Base-by-base conservation (phyloP, 495 filamentous ascomycete species). In the Durotheca rogersii region DNA sequence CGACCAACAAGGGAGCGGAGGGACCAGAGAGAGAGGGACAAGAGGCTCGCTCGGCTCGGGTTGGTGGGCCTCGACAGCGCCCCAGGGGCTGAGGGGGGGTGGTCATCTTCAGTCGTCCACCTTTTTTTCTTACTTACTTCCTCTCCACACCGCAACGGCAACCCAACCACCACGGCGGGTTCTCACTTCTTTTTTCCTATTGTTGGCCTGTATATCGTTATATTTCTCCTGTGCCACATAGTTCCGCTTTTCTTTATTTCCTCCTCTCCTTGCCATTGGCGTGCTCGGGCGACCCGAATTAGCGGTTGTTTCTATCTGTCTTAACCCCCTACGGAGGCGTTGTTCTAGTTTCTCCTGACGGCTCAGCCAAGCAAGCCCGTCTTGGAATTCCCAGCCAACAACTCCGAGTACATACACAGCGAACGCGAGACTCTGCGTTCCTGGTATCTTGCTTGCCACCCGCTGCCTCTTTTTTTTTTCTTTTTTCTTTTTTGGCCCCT, bases 331-430 rank as follows among this genome's bases (percentile, higher is more conserved):
- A 4, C 41, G 40, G 36, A 39, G 35, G 31, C 47, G 54, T 47
- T 53, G 58, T 37, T 62, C 54, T 32, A 33, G 15, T 47, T 53
- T 62, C 41, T 62, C 54, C 37, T 34, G 15, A 30, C 37, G 51
- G 54, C 59, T 51, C 49, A 48, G n/a, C n/a, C n/a, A n/a, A n/a
- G n/a, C n/a, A n/a, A n/a, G n/a, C 29, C 50, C 62, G 59, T 58
- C 56, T 62, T 65, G 59, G 62, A 65, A 62, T 62, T 44, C 16
- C 47, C 52, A 41, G 44, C 56, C 59, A 32, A 41, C 48, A 41
- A 60, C 60, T 65, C n/a, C 52, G 46, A 42, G 51, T 49, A 56
- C 44, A 21, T 51, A 23, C 23, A 27, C 23, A 4, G 4, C 23
- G 23, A 27, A 27, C 23, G 51, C 40, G 43, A 65, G 52, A 51